Conservation (phyloP, 768 basidiomycete genomes). For the Tulasnella sp. region DNA sequence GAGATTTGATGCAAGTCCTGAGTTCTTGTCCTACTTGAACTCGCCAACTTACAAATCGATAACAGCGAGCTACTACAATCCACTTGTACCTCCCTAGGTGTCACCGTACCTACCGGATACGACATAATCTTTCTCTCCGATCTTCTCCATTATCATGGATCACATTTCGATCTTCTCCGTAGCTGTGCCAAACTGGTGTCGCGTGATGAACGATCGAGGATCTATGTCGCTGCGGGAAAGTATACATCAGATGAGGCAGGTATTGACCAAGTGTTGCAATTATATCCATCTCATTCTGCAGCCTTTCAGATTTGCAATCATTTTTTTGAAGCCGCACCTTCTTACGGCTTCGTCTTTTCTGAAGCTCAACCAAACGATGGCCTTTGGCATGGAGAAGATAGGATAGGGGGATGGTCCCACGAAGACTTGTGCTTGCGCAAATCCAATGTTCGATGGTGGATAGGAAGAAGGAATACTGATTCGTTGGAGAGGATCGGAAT, state of each 20-base stretch:
- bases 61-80: background rate
- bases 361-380: constrained; percentile 9
- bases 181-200: constrained; percentile 41
- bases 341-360: constrained; percentile 8
- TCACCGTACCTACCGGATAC: constrained; percentile 26
- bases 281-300: no score
- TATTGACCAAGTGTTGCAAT: background rate
- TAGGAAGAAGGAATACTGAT: constrained; percentile 7
- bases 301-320: constrained; percentile 8
- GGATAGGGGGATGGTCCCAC: constrained; percentile 6
- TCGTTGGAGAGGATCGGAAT: background rate
- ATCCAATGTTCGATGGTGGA: constrained; percentile 17
- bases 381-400: constrained; percentile 8
- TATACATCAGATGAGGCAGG: constrained; percentile 14
- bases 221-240: constrained; percentile 47
- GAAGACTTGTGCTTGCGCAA: constrained; percentile 13
- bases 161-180: constrained; percentile 42
- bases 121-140: constrained; percentile 58
- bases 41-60: background rate
- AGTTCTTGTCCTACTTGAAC: background rate
- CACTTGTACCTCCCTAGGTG: no score
- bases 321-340: constrained; percentile 7
- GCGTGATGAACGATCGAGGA: constrained; percentile 29
- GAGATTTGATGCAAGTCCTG: constrained; percentile 35
- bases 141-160: constrained; percentile 52